Base-by-base conservation (phyloP, 2,329 filamentous ascomycete species). In the Penicillium brevicompactum region DNA sequence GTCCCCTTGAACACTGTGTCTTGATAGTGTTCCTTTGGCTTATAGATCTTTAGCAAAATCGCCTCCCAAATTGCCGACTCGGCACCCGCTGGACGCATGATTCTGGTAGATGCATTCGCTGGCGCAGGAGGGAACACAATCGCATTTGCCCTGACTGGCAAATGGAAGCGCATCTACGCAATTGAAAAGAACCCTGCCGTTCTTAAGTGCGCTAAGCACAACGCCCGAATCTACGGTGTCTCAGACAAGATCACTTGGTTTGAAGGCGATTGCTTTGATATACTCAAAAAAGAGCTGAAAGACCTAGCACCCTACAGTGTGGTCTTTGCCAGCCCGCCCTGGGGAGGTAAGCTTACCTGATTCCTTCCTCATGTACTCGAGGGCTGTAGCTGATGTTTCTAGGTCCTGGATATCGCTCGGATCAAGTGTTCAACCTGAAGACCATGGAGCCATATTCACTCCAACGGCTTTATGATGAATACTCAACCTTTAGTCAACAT, bases 61-160 rank as follows among this genome's bases (percentile, higher is more conserved):
- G 91, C 92, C 14, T 69, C 80, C 13, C 89, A 96, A 67, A 80
- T 96, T 41, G 79, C 82, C 14, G 76, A 80, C 54, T 79, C 80
- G 43, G 78, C 81, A 22, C 78, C 83, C 51, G 67, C 74, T 16
- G 75, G 76, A 14, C 89, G 87, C 63, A 84, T 79, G 9, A 84
- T 88, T 34, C 78, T 99, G 37, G 85, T 99, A 56, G 94, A 99
- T 73, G 84, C 89, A 44, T 99, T 99, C 75, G 90, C 88, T 27
- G 94, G 94, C 42, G 92, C 90, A 1, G 94, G 95, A 37, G 94
- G 92, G 51, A 99, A 99, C 72, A 85, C 89, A 22, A 97, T 99
- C 64, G 91, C 92, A n/a, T 95, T 99, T 65, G 93, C 94, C 16
- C 82, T 87, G 9, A 90, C 88, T 0, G 85, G 83, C 18, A 85